Evolutionary conservation across 345 rosid species (phyloP), one percentile per base, ranked within the genome.

Genomic region (Eucalyptus grandis): DNA sequence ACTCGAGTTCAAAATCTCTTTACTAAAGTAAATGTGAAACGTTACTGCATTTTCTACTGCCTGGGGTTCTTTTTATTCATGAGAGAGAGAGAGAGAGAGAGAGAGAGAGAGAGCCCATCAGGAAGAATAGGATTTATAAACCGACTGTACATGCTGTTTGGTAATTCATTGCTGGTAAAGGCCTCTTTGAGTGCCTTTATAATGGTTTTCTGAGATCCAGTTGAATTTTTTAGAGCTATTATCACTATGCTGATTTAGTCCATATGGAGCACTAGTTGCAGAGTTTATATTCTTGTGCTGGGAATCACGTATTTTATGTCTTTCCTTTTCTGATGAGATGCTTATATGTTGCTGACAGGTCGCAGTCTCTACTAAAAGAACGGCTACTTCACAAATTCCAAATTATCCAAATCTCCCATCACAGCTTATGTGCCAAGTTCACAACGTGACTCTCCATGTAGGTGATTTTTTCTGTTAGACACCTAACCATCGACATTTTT

Each of bases 361-460:
- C 49, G 96, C 99, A 37, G 97, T 96, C 88, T 97, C 99, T 58
- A 98, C 99, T 4, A 97, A 95, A 92, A 94, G 98, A 91, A 89
- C 96, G 72, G 97, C 99, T 69, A 97, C 99, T 56, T 93, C 98
- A 1, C 99, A 96, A 93, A 95, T 98, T 89, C 99, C 99, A 6
- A 97, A 96, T 92, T 97, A 98, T 91, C 99, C 99, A 81, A 97
- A 95, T 93, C 99, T 97, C 83, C 96, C 98, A 60, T 95, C 99
- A 89, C 99, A 98, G 95, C 89, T 98, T 88, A 87, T 98, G 95
- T 98, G 99, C 92, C 99, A 98, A 96, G 99, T 98, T 90, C 99
- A 97, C 91, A 95, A 95, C 91, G 99, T 96, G 88, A 95, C 98
- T 3, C 93, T 94, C 47, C 99, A 97, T 92, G 99, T 98, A 94